Evolutionary conservation across 371 early-diverging fungal genomes (phyloP).

Genomic region (Mortierella polycephala): DNA sequence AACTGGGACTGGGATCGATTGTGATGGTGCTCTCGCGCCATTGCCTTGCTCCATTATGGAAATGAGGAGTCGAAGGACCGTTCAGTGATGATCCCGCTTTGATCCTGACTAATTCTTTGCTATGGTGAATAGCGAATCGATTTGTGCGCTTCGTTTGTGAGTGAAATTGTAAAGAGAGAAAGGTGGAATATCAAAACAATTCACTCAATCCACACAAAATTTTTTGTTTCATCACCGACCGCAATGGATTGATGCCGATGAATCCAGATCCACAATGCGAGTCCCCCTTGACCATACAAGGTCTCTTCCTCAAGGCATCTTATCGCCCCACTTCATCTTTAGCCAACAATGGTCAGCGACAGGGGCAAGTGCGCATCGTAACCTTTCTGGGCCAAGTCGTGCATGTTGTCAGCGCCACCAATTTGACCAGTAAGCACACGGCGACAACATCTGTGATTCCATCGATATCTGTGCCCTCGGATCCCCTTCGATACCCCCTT

Average conservation of each 20-base stretch:
- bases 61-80: no score
- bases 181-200: no score
- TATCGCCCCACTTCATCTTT: conserved; percentile 1
- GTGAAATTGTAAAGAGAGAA: no score
- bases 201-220: no score
- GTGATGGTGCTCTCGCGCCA: no score
- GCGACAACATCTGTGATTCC: no score
- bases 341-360: neutral
- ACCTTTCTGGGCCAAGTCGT: conserved; percentile 24
- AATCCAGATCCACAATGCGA: neutral
- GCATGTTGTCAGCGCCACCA: conserved; percentile 9
- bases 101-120: no score
- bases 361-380: neutral
- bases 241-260: neutral
- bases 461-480: neutral
- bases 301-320: conserved; percentile 19
- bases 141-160: no score
- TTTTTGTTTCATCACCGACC: neutral
- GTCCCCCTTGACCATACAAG: conserved; percentile 10
- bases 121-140: no score
- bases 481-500: conserved; percentile 12
- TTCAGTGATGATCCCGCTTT: no score
- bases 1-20: no score
- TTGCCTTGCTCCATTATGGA: no score
- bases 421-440: neutral